A percentile compares a stretch with the other conserved stretches of the same genome.
Conservation (phyloP, 2,329 filamentous ascomycete species). For the Aspergillus sp. region DNA sequence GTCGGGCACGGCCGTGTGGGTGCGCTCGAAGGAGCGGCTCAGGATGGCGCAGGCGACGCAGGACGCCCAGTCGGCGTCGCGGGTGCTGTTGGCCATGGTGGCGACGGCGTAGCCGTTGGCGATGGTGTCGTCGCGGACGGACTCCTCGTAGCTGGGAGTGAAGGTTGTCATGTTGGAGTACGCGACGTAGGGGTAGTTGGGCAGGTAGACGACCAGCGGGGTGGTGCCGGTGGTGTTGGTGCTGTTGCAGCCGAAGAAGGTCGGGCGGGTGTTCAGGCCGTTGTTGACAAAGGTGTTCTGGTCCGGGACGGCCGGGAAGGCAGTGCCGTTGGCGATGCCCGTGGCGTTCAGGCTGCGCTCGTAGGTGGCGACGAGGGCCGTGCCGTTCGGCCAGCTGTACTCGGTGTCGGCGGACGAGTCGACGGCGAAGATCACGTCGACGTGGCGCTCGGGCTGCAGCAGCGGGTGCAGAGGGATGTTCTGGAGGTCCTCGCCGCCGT, state of each 20-base stretch:
- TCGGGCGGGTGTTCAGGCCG: slow-evolving; percentile 67
- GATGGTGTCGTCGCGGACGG: slow-evolving; percentile 73
- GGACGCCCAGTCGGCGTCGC: slow-evolving; percentile 69
- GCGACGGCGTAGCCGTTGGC: slow-evolving; percentile 80
- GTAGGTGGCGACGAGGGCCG: slow-evolving; percentile 69
- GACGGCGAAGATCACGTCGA: slow-evolving; percentile 77
- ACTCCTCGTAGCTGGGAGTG: slow-evolving; percentile 60
- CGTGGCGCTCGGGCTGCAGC: slow-evolving; percentile 64
- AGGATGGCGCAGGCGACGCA: slow-evolving; percentile 85
- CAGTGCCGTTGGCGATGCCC: slow-evolving; percentile 60
- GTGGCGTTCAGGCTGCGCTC: slow-evolving; percentile 56
- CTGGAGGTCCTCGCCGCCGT: slow-evolving; percentile 72
- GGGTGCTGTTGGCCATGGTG: slow-evolving; percentile 75
- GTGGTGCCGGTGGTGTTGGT: slow-evolving; percentile 55
- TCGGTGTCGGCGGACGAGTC: slow-evolving; percentile 71
- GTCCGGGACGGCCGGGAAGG: slow-evolving; percentile 69
- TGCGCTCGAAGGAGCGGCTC: slow-evolving; percentile 68
- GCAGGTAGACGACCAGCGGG: slow-evolving; percentile 81
- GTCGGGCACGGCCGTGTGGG: slow-evolving; percentile 63
- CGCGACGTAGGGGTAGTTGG: slow-evolving; percentile 77
- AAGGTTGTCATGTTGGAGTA: slow-evolving; percentile 78
- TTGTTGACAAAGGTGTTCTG: slow-evolving; percentile 73
- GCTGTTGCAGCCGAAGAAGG: slow-evolving; percentile 74
- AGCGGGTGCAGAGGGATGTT: slow-evolving; percentile 76
- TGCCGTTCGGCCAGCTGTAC: slow-evolving; percentile 71